Conservation (phyloP, 2,329 filamentous ascomycete species). For the Fusarium tupiense region DNA sequence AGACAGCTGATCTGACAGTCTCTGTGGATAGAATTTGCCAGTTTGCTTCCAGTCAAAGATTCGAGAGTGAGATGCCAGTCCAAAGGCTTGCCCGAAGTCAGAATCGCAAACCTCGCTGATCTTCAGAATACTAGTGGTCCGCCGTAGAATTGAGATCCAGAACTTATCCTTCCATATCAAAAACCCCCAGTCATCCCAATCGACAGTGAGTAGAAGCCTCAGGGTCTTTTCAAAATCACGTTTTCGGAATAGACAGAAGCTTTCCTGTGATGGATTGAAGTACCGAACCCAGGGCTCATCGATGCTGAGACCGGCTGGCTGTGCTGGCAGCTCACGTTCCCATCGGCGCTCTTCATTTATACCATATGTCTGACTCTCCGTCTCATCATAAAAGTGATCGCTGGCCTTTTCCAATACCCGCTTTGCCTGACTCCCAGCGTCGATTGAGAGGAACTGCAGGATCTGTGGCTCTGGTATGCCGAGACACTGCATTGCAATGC, state of each 20-base stretch:
- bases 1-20: background rate
- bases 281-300: background rate
- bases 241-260: background rate
- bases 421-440: background rate
- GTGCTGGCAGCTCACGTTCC: rapidly evolving
- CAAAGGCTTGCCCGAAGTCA: background rate
- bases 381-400: rapidly evolving
- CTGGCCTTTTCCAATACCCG: rapidly evolving
- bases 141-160: background rate
- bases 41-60: background rate
- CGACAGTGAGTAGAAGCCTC: rapidly evolving
- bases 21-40: rapidly evolving
- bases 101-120: background rate
- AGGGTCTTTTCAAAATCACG: background rate
- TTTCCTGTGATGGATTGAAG: rapidly evolving
- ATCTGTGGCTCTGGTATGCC: background rate
- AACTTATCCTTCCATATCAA: background rate
- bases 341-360: rapidly evolving
- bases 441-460: rapidly evolving
- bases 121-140: rapidly evolving
- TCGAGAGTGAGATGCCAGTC: background rate
- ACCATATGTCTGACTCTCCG: rapidly evolving
- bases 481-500: background rate
- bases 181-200: background rate
- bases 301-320: background rate